Percentiles rank a stretch among this genome's conserved stretches.
Evolutionary conservation across 371 early-diverging fungal genomes (phyloP).

Genomic region (Phascolomyces articulosus): DNA sequence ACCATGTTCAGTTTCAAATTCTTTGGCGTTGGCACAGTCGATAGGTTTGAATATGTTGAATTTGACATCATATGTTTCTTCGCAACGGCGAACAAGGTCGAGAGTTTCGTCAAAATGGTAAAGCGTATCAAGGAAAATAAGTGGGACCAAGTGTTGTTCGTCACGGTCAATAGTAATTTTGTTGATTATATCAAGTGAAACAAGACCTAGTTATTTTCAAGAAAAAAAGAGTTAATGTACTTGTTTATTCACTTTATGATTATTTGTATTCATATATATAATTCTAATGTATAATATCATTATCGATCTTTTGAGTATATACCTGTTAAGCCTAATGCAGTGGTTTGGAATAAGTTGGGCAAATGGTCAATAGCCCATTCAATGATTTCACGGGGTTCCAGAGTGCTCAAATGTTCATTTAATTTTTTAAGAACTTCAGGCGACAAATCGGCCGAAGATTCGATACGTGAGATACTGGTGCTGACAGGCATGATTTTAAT

Average conservation of each 20-base stretch:
- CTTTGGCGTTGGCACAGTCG: constrained; percentile 56
- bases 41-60: constrained; percentile 80
- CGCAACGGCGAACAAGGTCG: constrained; percentile 69
- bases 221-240: not conserved
- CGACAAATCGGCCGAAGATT: constrained; percentile 52
- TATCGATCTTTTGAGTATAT: not conserved
- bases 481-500: constrained; percentile 23
- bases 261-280: not conserved
- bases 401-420: constrained; percentile 60
- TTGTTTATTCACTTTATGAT: not conserved
- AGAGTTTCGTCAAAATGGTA: constrained; percentile 93
- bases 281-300: constrained; percentile 8
- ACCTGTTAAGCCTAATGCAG: constrained; percentile 89
- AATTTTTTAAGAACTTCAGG: constrained; percentile 66
- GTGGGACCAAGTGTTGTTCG: constrained; percentile 67
- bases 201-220: constrained; percentile 57
- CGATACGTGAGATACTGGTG: constrained; percentile 28
- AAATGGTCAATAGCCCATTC: constrained; percentile 86
- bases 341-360: constrained; percentile 87
- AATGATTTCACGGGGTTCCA: constrained; percentile 82
- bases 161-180: constrained; percentile 62
- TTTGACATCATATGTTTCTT: constrained; percentile 69
- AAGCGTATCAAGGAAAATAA: constrained; percentile 92
- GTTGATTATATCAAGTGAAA: constrained; percentile 75
- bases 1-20: constrained; percentile 78